Conservation (phyloP, 2,329 filamentous ascomycete genomes). For the Ophiosphaerella korrae region DNA sequence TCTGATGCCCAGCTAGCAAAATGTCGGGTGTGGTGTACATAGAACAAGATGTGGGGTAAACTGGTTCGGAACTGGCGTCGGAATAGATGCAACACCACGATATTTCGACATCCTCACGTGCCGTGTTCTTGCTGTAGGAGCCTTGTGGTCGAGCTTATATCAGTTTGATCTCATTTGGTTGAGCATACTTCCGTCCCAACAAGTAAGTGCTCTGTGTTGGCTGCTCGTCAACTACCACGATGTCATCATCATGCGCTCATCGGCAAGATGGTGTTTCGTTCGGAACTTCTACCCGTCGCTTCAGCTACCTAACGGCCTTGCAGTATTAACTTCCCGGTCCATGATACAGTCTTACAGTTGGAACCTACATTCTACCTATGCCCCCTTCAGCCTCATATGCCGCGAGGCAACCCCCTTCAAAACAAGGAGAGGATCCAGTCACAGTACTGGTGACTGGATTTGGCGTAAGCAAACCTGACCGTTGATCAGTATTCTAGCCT, state of each 20-base stretch:
- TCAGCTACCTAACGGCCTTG: not conserved
- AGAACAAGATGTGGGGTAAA: slow-evolving; percentile 2
- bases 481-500: not conserved
- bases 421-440: slow-evolving; percentile 38
- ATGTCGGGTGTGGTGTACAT: slow-evolving; percentile 10
- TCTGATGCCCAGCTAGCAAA: not conserved
- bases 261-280: not conserved
- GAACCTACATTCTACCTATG: slow-evolving; percentile 13
- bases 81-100: too few species aligned
- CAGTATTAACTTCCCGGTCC: slow-evolving; percentile 1
- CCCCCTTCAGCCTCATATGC: slow-evolving; percentile 21
- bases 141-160: too few species aligned
- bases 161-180: too few species aligned
- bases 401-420: slow-evolving; percentile 34
- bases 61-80: not conserved
- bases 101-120: too few species aligned
- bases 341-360: not conserved
- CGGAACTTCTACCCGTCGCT: not conserved
- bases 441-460: slow-evolving; percentile 46
- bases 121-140: too few species aligned
- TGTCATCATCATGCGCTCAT: not conserved
- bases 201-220: too few species aligned
- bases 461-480: slow-evolving; percentile 30
- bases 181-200: too few species aligned
- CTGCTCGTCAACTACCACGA: not conserved